Conservation (phyloP, 495 filamentous ascomycete genomes). For the Amphirosellinia nigrospora region DNA sequence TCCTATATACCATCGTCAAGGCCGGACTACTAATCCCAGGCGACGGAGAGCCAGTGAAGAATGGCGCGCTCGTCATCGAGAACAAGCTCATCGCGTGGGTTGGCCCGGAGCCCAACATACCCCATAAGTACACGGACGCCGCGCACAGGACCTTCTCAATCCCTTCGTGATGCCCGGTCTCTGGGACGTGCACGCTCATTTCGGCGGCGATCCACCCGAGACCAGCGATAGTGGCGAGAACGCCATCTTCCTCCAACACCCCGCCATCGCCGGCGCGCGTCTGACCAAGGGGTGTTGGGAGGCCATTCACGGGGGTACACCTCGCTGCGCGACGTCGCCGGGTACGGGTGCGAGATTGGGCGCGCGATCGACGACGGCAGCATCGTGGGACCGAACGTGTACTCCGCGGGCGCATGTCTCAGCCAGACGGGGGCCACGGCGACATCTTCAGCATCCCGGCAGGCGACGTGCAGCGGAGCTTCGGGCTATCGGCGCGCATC, state of each 20-base stretch:
- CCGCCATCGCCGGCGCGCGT: constrained; percentile 45
- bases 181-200: constrained; percentile 61
- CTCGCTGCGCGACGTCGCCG: constrained; percentile 58
- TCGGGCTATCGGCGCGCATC: constrained; percentile 33
- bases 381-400: constrained; percentile 57
- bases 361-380: constrained; percentile 52
- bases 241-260: constrained; percentile 33
- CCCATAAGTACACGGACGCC: constrained; percentile 40
- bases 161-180: constrained; percentile 57
- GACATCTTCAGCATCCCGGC: constrained; percentile 49
- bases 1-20: constrained; percentile 42
- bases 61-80: constrained; percentile 51
- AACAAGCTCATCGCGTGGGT: constrained; percentile 51
- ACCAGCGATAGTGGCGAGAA: constrained; percentile 21
- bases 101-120: constrained; percentile 42
- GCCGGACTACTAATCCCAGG: constrained; percentile 54
- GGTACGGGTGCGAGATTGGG: constrained; percentile 50
- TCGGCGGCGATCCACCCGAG: constrained; percentile 33
- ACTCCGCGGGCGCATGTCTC: constrained; percentile 47
- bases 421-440: constrained; percentile 59
- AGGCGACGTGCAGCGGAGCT: constrained; percentile 40
- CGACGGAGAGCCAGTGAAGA: constrained; percentile 44
- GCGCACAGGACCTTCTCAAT: constrained; percentile 35
- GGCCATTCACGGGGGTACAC: constrained; percentile 58
- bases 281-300: constrained; percentile 47